Percentiles rank a stretch among this genome's conserved stretches.
Conservation (phyloP, 768 basidiomycete species). For the Rhodotorula taiwanensis region DNA sequence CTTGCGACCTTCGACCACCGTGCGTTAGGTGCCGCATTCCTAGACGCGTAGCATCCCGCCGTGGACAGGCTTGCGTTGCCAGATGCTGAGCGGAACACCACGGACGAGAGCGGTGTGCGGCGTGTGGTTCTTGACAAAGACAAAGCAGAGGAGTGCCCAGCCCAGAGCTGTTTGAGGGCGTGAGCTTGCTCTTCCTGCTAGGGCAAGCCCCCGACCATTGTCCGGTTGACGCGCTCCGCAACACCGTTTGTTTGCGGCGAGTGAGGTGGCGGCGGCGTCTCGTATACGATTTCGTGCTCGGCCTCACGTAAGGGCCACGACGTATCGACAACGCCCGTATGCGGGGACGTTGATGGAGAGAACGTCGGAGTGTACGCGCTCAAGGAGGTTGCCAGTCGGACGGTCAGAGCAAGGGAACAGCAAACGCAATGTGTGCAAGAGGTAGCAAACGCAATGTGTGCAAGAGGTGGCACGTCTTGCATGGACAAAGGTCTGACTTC, state of each 20-base stretch:
- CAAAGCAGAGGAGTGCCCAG: not conserved
- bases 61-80: not conserved
- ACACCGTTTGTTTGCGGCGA: conserved; percentile 2
- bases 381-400: not conserved
- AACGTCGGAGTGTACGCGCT: not conserved
- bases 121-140: not conserved
- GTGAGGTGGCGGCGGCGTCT: not conserved
- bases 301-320: not conserved
- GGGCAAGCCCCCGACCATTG: not conserved
- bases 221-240: conserved; percentile 1
- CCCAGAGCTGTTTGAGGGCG: not conserved
- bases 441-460: not conserved
- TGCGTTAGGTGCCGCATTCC: conserved; percentile 5
- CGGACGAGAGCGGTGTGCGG: not conserved
- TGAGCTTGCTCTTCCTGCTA: not conserved
- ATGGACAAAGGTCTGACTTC: not conserved
- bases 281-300: not conserved
- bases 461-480: not conserved
- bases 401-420: not conserved
- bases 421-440: not conserved
- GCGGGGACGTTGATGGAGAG: no score
- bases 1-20: not conserved
- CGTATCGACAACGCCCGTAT: not conserved
- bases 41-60: not conserved
- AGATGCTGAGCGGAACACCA: not conserved